Evolutionary conservation across 2,329 filamentous ascomycete species (phyloP).

Genomic region (Claviceps quebecensis): DNA sequence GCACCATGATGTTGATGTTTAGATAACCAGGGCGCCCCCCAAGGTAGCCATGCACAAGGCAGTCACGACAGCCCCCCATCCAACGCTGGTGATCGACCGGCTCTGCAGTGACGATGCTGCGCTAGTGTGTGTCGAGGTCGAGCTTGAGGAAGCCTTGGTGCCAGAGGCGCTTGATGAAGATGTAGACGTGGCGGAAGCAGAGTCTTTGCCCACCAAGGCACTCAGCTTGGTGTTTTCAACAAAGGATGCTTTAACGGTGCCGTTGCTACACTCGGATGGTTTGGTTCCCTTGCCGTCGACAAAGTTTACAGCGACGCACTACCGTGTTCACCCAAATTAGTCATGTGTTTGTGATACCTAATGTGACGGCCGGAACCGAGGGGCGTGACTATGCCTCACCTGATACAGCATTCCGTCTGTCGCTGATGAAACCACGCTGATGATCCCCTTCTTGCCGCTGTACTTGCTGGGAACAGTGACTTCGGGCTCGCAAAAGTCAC

Average conservation of each 20-base stretch:
- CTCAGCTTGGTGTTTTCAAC: conserved; percentile 19
- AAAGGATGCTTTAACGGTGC: conserved; percentile 17
- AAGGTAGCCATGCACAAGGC: conserved; percentile 15
- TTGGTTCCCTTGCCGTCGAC: conserved; percentile 25
- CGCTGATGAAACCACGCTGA: conserved; percentile 37
- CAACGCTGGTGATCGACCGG: conserved; percentile 6
- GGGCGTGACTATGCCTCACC: conserved; percentile 21
- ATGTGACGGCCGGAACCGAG: not conserved
- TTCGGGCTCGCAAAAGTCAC: conserved; percentile 36
- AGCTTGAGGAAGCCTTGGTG: conserved; percentile 9
- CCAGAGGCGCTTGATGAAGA: conserved; percentile 2
- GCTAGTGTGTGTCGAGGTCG: conserved; percentile 9
- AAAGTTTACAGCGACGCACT: conserved; percentile 44
- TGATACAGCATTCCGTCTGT: conserved; percentile 43
- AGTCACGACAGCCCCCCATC: conserved; percentile 12
- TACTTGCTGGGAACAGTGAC: conserved; percentile 35
- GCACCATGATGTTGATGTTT: not conserved
- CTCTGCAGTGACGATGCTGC: conserved; percentile 13
- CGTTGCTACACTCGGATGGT: conserved; percentile 22
- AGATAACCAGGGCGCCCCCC: conserved; percentile 17
- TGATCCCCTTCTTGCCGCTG: conserved; percentile 39
- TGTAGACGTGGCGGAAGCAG: conserved; percentile 1
- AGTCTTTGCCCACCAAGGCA: conserved; percentile 16
- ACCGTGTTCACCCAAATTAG: not conserved
- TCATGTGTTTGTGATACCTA: not conserved